Conservation (phyloP, 495 filamentous ascomycete genomes). For the Daldinia decipiens region DNA sequence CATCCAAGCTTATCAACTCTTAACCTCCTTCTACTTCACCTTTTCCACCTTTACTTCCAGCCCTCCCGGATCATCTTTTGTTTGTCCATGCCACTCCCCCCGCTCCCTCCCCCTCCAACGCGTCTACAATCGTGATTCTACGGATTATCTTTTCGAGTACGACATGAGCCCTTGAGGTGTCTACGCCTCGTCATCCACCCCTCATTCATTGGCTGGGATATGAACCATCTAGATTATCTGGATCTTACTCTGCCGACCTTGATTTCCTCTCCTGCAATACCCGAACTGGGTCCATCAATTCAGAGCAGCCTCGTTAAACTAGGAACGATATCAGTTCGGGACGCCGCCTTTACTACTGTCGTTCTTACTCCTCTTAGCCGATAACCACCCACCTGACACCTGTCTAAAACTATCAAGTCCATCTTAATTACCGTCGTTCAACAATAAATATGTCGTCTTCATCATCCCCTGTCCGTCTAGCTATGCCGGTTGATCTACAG, state of each 20-base stretch:
- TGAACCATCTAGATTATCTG: conserved; percentile 11
- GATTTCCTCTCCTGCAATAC: conserved; percentile 16
- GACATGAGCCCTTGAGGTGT: conserved; percentile 27
- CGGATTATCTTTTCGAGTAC: conserved; percentile 6
- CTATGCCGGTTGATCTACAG: conserved; percentile 26
- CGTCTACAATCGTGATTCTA: not conserved
- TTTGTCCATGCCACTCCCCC: not conserved
- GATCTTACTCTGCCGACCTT: not conserved
- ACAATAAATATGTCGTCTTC: conserved; percentile 18
- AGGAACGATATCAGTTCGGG: not conserved
- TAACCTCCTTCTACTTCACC: not conserved
- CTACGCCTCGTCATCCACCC: conserved; percentile 25
- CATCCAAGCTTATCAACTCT: not conserved
- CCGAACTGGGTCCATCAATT: not conserved
- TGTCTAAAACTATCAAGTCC: not conserved
- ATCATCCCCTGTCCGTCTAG: conserved; percentile 24
- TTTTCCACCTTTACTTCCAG: not conserved
- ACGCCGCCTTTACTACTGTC: conserved; percentile 17
- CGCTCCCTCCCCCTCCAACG: no score
- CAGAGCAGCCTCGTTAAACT: conserved; percentile 8
- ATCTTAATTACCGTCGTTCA: conserved; percentile 2
- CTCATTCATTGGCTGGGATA: conserved; percentile 24
- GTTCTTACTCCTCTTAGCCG: not conserved
- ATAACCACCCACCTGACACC: conserved; percentile 8
- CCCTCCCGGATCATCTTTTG: not conserved